Conservation (phyloP, 2,329 filamentous ascomycete genomes). For the Trichothecium roseum region DNA sequence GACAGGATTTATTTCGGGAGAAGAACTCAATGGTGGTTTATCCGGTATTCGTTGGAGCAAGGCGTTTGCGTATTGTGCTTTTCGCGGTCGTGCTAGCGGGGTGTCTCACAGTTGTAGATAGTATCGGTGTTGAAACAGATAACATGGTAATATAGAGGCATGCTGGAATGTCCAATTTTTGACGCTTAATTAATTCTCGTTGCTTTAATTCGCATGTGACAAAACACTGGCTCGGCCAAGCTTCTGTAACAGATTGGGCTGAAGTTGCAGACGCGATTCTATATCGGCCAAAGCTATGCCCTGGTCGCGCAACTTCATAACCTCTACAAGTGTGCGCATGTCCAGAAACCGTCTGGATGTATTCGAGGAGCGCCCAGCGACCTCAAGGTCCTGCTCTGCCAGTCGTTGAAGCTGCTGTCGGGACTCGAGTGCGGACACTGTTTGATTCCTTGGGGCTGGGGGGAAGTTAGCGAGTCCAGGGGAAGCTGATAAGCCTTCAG, state of each 20-base stretch:
- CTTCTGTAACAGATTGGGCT: constrained; percentile 31
- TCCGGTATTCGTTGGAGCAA: no score
- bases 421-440: constrained; percentile 38
- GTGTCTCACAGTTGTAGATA: no score
- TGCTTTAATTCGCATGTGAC: constrained; percentile 13
- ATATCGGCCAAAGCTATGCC: constrained; percentile 29
- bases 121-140: no score
- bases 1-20: neutral
- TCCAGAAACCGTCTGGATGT: constrained; percentile 34
- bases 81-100: no score
- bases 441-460: constrained; percentile 25
- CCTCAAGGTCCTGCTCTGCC: constrained; percentile 33
- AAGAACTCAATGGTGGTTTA: neutral
- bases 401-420: constrained; percentile 31
- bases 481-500: no score
- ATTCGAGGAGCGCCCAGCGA: constrained; percentile 20
- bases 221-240: constrained; percentile 32
- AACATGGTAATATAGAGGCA: no score
- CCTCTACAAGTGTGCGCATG: constrained; percentile 34
- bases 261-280: constrained; percentile 34
- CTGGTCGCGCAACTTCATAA: constrained; percentile 30
- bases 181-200: constrained; percentile 10
- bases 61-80: no score
- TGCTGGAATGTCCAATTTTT: no score
- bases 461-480: no score